Base-by-base conservation (phyloP, 768 basidiomycete species). In the Russula sp. region DNA sequence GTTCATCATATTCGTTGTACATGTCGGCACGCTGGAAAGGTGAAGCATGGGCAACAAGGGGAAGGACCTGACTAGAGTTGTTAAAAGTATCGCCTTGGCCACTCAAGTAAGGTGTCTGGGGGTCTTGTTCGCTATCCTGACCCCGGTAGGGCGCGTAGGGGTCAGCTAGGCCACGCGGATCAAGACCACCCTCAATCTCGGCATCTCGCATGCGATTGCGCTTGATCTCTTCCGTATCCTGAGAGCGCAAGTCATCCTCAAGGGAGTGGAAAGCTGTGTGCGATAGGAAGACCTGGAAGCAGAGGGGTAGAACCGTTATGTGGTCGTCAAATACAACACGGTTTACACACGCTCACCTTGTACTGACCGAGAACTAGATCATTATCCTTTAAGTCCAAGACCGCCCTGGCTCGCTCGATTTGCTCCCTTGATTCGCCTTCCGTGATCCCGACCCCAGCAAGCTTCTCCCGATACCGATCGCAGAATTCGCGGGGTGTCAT, bases 401-500 rank as follows among this genome's bases (percentile, higher is more conserved):
- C 77, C 38, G 74, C 78, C 67, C 81, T 73, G 3, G 84, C 79
- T 67, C 84, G 82, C 63, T 82, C 82, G 10, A 87, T 79, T 64
- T 81, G 78, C 65, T 86, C 86, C 58, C 75, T 70, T n/a, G 81
- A 76, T 35, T 78, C 75, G 9, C 86, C 88, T 66, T 86, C 84
- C n/a, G 72, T 64, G 4, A 90, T 75, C 7, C 83, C 84, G 35
- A 79, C 71, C 32, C 74, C 76, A 25, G 75, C 75, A 67, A 96
- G 74, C 13, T 85, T 83, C n/a, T 83, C 81, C 65, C 73, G 75
- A 73, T 98, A 99, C 59, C 95, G 76, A 43, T 88, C 85, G 61
- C 85, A 86, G 72, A 94, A 96, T 75, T 98, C 97, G 29, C 80
- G 81, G 10, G 86, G 86, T 3, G 88, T 85, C 84, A 98, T 86